These are phyloP conservation scores for Thuidium tamariscinum DNA, from an alignment of 225 moss, liverwort and hornwort species.

Conservation along the genomic window DNA sequence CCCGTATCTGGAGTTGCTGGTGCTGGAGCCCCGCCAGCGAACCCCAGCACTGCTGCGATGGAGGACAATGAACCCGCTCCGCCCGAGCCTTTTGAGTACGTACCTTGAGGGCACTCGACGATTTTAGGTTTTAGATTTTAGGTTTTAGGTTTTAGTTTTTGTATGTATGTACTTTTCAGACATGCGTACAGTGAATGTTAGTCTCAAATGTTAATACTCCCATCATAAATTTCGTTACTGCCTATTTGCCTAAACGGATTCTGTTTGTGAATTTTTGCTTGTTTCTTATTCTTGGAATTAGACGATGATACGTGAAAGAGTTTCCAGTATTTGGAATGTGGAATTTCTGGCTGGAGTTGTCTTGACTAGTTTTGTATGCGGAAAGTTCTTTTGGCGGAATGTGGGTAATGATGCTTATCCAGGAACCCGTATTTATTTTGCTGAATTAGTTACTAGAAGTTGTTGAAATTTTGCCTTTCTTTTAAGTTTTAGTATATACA, in stretches of 20 bases:
- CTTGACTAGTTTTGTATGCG: background rate
- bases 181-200: constrained; percentile 4
- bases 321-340: background rate
- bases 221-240: background rate
- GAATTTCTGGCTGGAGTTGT: background rate
- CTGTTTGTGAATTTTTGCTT: background rate
- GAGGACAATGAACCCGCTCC: constrained; percentile 36
- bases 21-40: background rate
- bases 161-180: background rate
- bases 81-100: constrained; percentile 46
- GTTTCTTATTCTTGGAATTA: background rate
- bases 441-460: no score
- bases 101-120: background rate
- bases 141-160: background rate
- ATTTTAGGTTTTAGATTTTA: background rate
- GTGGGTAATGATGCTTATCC: background rate
- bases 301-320: background rate
- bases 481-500: background rate
- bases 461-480: background rate
- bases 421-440: no score
- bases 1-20: constrained; percentile 28
- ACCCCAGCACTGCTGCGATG: background rate
- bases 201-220: constrained; percentile 20
- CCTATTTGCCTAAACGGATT: background rate
- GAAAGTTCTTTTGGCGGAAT: no score